These are phyloP conservation scores for Quercus ilex DNA, from an alignment of 306 rosid species.

Conservation along the genomic window DNA sequence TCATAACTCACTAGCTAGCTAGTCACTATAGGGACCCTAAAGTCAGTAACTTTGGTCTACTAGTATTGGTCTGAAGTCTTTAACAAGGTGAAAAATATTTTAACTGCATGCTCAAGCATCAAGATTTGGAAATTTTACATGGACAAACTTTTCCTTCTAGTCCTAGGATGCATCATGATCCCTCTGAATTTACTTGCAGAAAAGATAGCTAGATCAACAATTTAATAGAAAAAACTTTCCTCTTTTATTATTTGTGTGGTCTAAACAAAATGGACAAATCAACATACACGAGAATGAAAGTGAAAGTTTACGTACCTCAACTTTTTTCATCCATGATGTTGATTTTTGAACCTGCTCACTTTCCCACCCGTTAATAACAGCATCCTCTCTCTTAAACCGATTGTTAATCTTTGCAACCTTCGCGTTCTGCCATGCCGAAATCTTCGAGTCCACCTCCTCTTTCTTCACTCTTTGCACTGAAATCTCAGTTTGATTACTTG, in stretches of 20 bases:
- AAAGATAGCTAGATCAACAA: background rate
- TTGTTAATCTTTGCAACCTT: slow-evolving; percentile 80
- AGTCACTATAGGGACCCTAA: too few relatives aligned
- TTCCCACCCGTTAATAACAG: slow-evolving; percentile 79
- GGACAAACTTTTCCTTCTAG: background rate
- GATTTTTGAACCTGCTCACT: slow-evolving; percentile 82
- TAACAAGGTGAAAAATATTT: background rate
- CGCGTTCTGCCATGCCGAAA: slow-evolving; percentile 94
- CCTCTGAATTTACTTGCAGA: background rate
- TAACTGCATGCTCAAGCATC: background rate
- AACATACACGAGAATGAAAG: background rate
- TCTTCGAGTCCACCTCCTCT: slow-evolving; percentile 95
- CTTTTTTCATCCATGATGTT: slow-evolving; percentile 78
- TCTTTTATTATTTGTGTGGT: too few relatives aligned
- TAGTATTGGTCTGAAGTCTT: background rate
- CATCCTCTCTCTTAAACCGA: slow-evolving; percentile 89
- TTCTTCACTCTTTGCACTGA: slow-evolving; percentile 84
- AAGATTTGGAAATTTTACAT: background rate
- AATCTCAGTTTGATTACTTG: slow-evolving; percentile 25
- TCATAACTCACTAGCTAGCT: too few relatives aligned
- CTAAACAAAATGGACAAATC: background rate
- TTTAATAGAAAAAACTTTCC: background rate
- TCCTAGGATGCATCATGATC: slow-evolving; percentile 2
- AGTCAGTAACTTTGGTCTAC: background rate
- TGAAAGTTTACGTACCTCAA: slow-evolving; percentile 54